phyloP scores from a whole-genome alignment of 352 stramenopile genomes.

The Globisporangium heterothallicum region DNA sequence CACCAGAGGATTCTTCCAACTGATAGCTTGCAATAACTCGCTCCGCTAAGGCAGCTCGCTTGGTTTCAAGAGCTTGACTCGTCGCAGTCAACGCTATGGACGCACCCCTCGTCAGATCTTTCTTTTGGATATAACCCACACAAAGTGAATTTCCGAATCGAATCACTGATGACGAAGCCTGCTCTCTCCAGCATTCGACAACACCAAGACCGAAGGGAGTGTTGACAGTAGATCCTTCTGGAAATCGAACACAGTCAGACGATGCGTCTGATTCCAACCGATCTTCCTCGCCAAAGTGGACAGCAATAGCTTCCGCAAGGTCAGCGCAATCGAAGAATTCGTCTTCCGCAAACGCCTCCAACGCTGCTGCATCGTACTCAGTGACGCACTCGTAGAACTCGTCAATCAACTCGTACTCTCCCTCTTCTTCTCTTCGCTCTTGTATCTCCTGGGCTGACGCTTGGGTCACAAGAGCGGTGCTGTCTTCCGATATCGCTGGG shows the following conservation, averaged over 20 bases:
- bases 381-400: conserved; percentile 80
- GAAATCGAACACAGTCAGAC: conserved; percentile 28
- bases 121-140: conserved; percentile 68
- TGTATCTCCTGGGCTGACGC: conserved; percentile 12
- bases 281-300: conserved; percentile 32
- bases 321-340: conserved; percentile 84
- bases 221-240: conserved; percentile 42
- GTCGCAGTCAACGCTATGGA: conserved; percentile 35
- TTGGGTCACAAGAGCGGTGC: conserved; percentile 25
- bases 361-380: conserved; percentile 43
- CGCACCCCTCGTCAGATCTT: conserved; percentile 45
- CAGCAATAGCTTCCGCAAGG: conserved; percentile 46
- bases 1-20: conserved; percentile 37
- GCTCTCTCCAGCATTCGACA: conserved; percentile 43
- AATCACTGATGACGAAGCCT: conserved; percentile 34
- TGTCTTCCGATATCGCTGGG: background rate
- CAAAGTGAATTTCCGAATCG: conserved; percentile 21
- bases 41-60: conserved; percentile 51
- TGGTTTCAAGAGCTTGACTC: conserved; percentile 40
- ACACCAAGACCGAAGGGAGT: conserved; percentile 67
- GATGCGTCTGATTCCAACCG: background rate
- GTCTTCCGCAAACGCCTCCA: conserved; percentile 73
- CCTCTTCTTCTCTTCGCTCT: conserved; percentile 9
- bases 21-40: conserved; percentile 50
- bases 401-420: conserved; percentile 48